Evolutionary conservation across 768 basidiomycete species (phyloP).

Genomic region (Calocera cornea): DNA sequence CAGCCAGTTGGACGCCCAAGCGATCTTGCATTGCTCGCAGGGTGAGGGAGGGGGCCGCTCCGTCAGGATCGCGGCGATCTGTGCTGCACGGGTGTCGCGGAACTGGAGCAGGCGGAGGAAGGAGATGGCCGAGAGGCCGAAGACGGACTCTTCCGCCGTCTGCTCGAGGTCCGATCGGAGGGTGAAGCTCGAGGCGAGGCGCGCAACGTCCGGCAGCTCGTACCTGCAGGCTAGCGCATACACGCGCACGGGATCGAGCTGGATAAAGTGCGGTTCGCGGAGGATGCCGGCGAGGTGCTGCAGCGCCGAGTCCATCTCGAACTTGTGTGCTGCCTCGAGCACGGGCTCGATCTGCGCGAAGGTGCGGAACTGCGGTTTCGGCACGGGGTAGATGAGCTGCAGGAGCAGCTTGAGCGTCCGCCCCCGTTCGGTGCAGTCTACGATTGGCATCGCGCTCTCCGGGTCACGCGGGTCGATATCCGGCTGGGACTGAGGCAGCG

Average conservation of each 20-base stretch:
- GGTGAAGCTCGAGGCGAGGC: background rate
- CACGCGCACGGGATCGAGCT: conserved; percentile 2
- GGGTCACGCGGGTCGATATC: background rate
- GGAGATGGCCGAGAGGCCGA: background rate
- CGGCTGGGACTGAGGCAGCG: background rate
- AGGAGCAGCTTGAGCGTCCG: conserved; percentile 1
- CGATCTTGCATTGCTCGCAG: conserved; percentile 2
- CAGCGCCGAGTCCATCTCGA: conserved; percentile 1
- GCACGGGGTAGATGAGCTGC: conserved; percentile 1
- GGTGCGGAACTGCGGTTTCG: background rate
- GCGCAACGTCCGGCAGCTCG: background rate
- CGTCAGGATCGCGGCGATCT: background rate
- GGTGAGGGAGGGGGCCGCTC: background rate
- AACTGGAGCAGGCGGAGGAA: conserved; percentile 5
- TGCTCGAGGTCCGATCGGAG: conserved; percentile 1
- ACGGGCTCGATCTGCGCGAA: conserved; percentile 3
- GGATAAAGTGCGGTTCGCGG: background rate
- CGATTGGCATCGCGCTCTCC: background rate
- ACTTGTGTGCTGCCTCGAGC: conserved; percentile 1
- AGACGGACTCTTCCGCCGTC: conserved; percentile 1
- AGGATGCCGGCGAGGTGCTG: conserved; percentile 4
- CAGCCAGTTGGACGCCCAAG: conserved; percentile 4
- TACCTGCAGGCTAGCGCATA: background rate
- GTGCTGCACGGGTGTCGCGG: background rate
- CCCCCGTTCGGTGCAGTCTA: background rate